Base-by-base conservation (phyloP, 225 moss, liverwort and hornwort species). In the Antitrichia curtipendula region DNA sequence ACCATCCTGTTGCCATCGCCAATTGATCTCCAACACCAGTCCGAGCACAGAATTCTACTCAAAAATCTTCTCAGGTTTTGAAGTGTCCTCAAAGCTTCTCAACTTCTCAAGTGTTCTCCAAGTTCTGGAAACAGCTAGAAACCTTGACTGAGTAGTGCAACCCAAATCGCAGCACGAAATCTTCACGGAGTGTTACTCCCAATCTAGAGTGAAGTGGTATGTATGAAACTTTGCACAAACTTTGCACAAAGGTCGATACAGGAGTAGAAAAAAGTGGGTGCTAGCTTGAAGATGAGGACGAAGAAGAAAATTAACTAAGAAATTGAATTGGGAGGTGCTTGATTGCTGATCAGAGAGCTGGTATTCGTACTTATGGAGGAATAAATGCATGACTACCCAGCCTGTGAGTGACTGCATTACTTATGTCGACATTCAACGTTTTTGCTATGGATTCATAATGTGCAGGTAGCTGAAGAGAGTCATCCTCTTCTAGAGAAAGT, bases 1-100 rank as follows among this genome's bases (percentile, higher is more conserved):
- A 28, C 82, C 90, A 60, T 40, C 58, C 83, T 73, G 89, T 79
- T 70, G 84, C 82, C 92, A 92, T 91, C 40, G 59, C 58, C 86
- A 36, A 40, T 22, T 56, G 49, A 45, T 64, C 27, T 68, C 21
- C 36, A 58, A 8, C 69, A 70, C 47, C 27, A 53, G 69, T 43
- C 63, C 47, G 40, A 82, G 41, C 27, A 7, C 64, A 4, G 32
- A 49, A 16, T 21, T 66, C 13, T 14, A 56, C 60, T 50, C 16
- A 7, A 82, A 12, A 87, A 43, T 41, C n/a, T 59, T 59, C 60
- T 2, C 47, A 34, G 24, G 2, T 24, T 41, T 24, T 29, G 41
- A 79, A 58, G 16, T 18, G 57, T 58, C 19, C 78, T 28, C 57
- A 8, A 78, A 27, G 57, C 58, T 79, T 41, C 79, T 29, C 43